Evolutionary conservation across 1,284 basidiomycete genomes (phyloP).

Genomic region (Apiotrichum gamsii): DNA sequence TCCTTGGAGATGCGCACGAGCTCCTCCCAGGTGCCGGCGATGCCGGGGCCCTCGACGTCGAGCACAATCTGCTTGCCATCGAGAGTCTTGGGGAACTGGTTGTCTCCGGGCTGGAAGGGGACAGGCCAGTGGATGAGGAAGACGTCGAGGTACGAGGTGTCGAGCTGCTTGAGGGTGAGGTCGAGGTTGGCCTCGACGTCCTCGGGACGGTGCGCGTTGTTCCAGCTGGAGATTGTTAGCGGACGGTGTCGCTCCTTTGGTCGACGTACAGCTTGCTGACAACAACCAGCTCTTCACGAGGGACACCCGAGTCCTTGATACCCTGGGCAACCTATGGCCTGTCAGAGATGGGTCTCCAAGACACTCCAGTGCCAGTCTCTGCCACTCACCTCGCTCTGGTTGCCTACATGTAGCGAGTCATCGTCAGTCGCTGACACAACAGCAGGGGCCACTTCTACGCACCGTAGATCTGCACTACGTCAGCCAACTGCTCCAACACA

Average conservation of each 20-base stretch:
- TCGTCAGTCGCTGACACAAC: too few species aligned
- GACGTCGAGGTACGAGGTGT: conserved; percentile 69
- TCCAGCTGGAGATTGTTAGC: too few species aligned
- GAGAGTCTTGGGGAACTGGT: conserved; percentile 51
- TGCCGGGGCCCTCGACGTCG: conserved; percentile 25
- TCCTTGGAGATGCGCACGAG: conserved; percentile 40
- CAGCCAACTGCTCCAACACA: not conserved
- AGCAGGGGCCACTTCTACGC: too few species aligned
- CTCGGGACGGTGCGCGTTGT: conserved; percentile 42
- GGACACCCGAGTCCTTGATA: conserved; percentile 68
- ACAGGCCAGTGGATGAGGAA: conserved; percentile 87
- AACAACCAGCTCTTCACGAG: conserved; percentile 74
- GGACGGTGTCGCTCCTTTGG: too few species aligned
- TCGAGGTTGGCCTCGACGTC: conserved; percentile 67
- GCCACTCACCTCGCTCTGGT: conserved; percentile 2
- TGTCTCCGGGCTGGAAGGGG: conserved; percentile 60
- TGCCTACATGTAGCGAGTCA: too few species aligned
- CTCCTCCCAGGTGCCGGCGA: conserved; percentile 42
- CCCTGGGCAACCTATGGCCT: conserved; percentile 62
- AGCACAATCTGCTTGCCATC: conserved; percentile 20
- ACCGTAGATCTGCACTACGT: conserved; percentile 1
- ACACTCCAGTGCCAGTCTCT: too few species aligned
- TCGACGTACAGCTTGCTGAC: conserved; percentile 67
- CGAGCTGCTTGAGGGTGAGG: conserved; percentile 64
- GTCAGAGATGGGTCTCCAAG: too few species aligned